Evolutionary conservation across 495 filamentous ascomycete genomes (phyloP).

Genomic region (Aspergillus panamensis): DNA sequence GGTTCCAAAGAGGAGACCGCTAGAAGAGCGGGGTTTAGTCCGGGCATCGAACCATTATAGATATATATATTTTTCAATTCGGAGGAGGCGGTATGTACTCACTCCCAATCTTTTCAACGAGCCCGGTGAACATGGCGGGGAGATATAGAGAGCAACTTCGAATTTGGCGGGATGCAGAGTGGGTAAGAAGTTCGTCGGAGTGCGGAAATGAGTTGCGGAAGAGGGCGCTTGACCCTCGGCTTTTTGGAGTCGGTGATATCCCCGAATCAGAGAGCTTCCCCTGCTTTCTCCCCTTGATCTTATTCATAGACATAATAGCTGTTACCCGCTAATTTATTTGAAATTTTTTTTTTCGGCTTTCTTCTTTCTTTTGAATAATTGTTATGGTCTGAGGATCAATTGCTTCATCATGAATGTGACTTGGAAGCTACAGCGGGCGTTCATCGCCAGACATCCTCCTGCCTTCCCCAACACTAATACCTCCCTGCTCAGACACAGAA

Average conservation of each 20-base stretch:
- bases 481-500: constrained; percentile 22
- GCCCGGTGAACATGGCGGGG: constrained; percentile 86
- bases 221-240: constrained; percentile 32
- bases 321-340: neutral
- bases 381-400: constrained; percentile 9
- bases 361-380: constrained; percentile 9
- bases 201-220: constrained; percentile 18
- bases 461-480: constrained; percentile 12
- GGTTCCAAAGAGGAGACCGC: constrained; percentile 78
- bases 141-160: neutral
- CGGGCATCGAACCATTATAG: neutral
- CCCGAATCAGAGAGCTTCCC: constrained; percentile 12
- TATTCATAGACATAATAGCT: constrained; percentile 4
- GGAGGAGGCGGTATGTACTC: constrained; percentile 26
- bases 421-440: constrained; percentile 24
- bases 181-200: constrained; percentile 16
- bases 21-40: constrained; percentile 34
- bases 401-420: constrained; percentile 24
- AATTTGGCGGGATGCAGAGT: neutral
- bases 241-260: constrained; percentile 17
- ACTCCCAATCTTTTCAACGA: constrained; percentile 95
- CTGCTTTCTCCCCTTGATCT: constrained; percentile 3
- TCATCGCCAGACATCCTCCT: constrained; percentile 28
- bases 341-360: constrained; percentile 14
- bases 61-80: neutral